Evolutionary conservation across 352 stramenopile genomes (phyloP), one percentile per base, ranked within the genome.

Genomic region (Globisporangium recalcitrans): DNA sequence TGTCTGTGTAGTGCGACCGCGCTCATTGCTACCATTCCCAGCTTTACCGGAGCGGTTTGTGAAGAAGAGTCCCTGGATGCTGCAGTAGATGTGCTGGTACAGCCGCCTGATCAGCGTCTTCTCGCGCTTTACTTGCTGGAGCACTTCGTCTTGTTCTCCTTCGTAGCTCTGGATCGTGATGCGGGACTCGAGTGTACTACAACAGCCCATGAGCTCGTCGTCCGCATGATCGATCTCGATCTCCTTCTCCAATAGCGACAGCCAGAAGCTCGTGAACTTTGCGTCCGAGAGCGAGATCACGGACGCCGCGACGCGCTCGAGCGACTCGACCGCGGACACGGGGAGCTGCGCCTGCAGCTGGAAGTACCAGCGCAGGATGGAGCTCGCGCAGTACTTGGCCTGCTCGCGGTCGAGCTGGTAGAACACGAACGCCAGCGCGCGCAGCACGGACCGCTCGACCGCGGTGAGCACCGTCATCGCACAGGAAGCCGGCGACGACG

Each of bases 241-340:
- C 11, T 82, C 74, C 19, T 82, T 70, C 5, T 85, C 69, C 36
- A 88, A 64, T 3, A 91, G 72, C 38, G 82, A 85, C 6, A 79
- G 60, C 82, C 82, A 91, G 55, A 87, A 91, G 31, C 65, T 73
- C 19, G 70, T 75, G 46, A 91, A 91, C 32, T 87, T 69, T 1
- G 70, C 75, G 57, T 89, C 82, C 13, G 82, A 84, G 26, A 88
- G 73, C 49, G 80, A 72, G 16, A 85, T 72, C 51, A 90, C 73
- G 10, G 80, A 88, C 58, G 82, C 72, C 26, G 71, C 68, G 40
- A 82, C 77, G 36, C 71, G 56, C 42, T 83, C 76, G 32, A 87
- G 68, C 34, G 78, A 80, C 49, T 85, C 62, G n/a, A 85, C 70
- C 1, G 76, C 80, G 1, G 68, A 68, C 27, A 65, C 60, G 0